Conservation (phyloP, 164 flowering plant genomes). For the Macadamia tetraphylla region DNA sequence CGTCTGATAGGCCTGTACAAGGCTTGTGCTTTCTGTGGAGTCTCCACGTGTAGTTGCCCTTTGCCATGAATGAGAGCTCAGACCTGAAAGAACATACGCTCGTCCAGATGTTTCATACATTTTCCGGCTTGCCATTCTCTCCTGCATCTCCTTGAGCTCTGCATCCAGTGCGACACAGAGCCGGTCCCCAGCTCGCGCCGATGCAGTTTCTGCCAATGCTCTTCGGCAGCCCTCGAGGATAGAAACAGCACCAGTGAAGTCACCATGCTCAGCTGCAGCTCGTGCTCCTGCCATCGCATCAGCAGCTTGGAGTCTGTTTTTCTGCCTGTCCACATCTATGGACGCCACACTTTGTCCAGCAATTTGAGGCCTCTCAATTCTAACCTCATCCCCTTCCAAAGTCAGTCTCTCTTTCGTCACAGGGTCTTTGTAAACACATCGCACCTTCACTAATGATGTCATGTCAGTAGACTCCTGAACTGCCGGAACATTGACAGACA, state of each 20-base stretch:
- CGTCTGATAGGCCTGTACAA: slow-evolving; percentile 73
- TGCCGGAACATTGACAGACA: slow-evolving; percentile 48
- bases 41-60: slow-evolving; percentile 94
- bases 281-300: slow-evolving; percentile 78
- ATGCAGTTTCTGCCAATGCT: slow-evolving; percentile 40
- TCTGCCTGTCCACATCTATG: slow-evolving; percentile 82
- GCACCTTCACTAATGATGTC: slow-evolving; percentile 49
- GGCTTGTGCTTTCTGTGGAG: slow-evolving; percentile 54
- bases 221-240: slow-evolving; percentile 50
- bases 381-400: slow-evolving; percentile 35
- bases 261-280: slow-evolving; percentile 66
- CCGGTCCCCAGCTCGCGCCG: slow-evolving; percentile 58
- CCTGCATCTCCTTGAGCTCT: slow-evolving; percentile 84
- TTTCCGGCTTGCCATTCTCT: slow-evolving; percentile 73
- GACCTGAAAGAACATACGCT: slow-evolving; percentile 86
- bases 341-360: slow-evolving; percentile 35
- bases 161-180: slow-evolving; percentile 59
- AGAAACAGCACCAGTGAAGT: slow-evolving; percentile 58
- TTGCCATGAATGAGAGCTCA: slow-evolving; percentile 98
- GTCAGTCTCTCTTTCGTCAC: slow-evolving; percentile 36
- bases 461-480: slow-evolving; percentile 25
- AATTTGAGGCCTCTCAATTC: slow-evolving; percentile 48
- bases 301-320: slow-evolving; percentile 69
- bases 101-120: slow-evolving; percentile 82
- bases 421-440: slow-evolving; percentile 60